Base-by-base conservation (phyloP, 23 red algal genomes). In the Gracilaria vermiculophylla region DNA sequence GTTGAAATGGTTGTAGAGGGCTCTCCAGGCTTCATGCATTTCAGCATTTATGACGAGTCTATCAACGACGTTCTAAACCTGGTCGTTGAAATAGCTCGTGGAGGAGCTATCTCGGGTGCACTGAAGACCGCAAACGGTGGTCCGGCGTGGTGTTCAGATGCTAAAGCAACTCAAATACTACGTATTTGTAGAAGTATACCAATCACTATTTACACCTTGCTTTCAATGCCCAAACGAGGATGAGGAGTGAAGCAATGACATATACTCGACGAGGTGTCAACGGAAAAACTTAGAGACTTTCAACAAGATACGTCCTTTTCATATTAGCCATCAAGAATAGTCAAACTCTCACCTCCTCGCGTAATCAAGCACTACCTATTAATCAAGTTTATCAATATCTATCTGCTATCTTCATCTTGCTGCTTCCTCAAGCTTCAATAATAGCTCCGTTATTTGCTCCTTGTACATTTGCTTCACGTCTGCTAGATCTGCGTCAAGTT, bases 381-480 rank as follows among this genome's bases (percentile, higher is more conserved):
- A 35, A 14, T 5, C 29, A 28, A 36, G 29, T 64, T 36, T 36
- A 34, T 12, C 17, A 64, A 8, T 64, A 64, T 64, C 12, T 64
- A 34, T 64, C 29, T 48, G 61, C 40, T 24, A 42, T 3, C 4
- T 73, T 73, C 54, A 82, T 47, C 58, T 70, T 12, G 81, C 61
- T 51, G 64, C 45, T 50, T 85, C 49, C 76, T 97, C 94, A 20
- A 97, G 40, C 39, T 79, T 82, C 39, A 88, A 39, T 72, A 94
- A 41, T 28, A 98, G 62, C 43, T 95, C 88, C 28, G 90, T 84
- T 13, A 98, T 58, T 48, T 98, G 96, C 40, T 92, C 85, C 76
- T 88, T 93, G 82, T 92, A 98, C 67, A 93, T 93, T 48, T 54
- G 77, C 10, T 93, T 98, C 52, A 98, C 78, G 24, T 98, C 96